These are phyloP conservation scores for Entophlyctis helioformis DNA, from an alignment of 192 early-diverging fungal genomes.

Conservation along the genomic window DNA sequence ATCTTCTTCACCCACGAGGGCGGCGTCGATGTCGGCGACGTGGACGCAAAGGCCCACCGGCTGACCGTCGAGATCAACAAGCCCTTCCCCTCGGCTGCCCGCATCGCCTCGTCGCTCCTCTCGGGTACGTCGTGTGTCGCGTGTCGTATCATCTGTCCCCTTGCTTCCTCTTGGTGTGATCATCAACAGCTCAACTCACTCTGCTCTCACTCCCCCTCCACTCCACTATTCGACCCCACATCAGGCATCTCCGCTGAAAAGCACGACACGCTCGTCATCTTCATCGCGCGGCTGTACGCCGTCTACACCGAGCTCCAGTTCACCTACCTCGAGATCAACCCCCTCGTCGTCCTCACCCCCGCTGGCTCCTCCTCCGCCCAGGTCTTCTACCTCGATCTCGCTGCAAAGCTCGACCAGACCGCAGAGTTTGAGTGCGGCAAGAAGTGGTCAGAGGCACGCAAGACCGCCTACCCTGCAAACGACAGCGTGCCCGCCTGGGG, in stretches of 20 bases:
- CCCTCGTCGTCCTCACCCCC: constrained; percentile 81
- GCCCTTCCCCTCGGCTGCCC: constrained; percentile 53
- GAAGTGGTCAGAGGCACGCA: constrained; percentile 87
- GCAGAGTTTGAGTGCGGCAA: constrained; percentile 93
- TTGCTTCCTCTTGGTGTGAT: too few relatives aligned
- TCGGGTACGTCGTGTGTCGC: constrained; percentile 26
- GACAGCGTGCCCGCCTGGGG: constrained; percentile 26
- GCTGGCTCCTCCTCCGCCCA: constrained; percentile 36
- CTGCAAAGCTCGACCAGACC: constrained; percentile 97
- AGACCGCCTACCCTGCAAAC: constrained; percentile 33
- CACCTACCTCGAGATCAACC: constrained; percentile 99
- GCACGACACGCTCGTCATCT: constrained; percentile 71
- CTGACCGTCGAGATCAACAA: constrained; percentile 73
- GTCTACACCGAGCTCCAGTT: constrained; percentile 96
- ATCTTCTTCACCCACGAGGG: constrained; percentile 98
- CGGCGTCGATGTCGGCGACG: constrained; percentile 96
- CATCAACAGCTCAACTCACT: too few relatives aligned
- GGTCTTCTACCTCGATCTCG: constrained; percentile 90
- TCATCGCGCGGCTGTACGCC: constrained; percentile 83
- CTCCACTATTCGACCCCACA: too few relatives aligned
- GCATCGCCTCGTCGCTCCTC: constrained; percentile 57
- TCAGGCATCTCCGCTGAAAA: too few relatives aligned
- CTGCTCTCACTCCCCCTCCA: too few relatives aligned
- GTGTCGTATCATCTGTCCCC: neutral
- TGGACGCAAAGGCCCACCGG: constrained; percentile 90